Conservation (phyloP, 2,329 filamentous ascomycete species). For the Aspergillus spinulosporus region DNA sequence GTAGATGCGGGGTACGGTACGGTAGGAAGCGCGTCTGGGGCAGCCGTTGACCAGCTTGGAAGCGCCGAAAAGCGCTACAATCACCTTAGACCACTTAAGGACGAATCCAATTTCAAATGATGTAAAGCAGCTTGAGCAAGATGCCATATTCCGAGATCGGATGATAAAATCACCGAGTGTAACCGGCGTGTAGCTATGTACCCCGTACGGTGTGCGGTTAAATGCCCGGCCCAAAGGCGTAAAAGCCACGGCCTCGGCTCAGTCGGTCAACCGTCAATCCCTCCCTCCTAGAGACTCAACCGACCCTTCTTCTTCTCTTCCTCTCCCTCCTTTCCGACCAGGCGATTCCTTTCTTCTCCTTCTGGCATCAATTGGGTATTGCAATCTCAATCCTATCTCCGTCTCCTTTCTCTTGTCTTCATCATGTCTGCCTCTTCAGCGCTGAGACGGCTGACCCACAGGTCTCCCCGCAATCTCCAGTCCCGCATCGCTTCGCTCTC, state of each 20-base stretch:
- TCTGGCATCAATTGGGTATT: conserved; percentile 20
- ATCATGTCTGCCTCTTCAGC: conserved; percentile 44
- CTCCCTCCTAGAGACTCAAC: neutral
- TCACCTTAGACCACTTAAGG: neutral
- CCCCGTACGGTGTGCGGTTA: neutral
- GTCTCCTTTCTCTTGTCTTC: conserved; percentile 10
- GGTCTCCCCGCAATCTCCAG: conserved; percentile 47
- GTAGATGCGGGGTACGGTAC: conserved; percentile 8
- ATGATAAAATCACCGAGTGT: conserved; percentile 8
- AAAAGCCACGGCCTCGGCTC: conserved; percentile 16
- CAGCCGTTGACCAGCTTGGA: neutral
- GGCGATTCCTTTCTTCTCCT: conserved; percentile 21
- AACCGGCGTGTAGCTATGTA: conserved; percentile 1
- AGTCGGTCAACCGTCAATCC: conserved; percentile 1
- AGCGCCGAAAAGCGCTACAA: conserved; percentile 12
- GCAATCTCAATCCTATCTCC: conserved; percentile 17
- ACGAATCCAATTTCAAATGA: neutral
- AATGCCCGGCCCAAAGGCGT: conserved; percentile 9
- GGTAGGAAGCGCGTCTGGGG: neutral
- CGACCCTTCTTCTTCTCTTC: conserved; percentile 4
- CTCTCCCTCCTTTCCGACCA: conserved; percentile 18
- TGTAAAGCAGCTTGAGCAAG: neutral
- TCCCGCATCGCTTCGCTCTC: conserved; percentile 48
- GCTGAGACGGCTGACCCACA: conserved; percentile 45
- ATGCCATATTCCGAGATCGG: conserved; percentile 12